phyloP scores from a whole-genome alignment of 495 filamentous ascomycete species.

The Aspergillus campestris region DNA sequence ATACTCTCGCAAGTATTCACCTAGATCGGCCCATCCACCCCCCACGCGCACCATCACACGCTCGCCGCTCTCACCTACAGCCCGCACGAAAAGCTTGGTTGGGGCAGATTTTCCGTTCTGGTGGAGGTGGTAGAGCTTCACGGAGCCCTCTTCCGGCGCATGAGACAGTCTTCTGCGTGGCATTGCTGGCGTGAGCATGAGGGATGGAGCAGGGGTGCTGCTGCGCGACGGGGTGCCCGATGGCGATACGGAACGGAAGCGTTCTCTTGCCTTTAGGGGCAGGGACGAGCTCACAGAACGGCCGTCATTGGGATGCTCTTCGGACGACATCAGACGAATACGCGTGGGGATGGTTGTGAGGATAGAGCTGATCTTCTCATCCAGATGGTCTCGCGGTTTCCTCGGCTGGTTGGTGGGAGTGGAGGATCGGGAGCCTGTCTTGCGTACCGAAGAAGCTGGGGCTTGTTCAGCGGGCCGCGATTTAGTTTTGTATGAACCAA shows the following conservation, averaged over 20 bases:
- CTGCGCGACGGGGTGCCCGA: slow-evolving; percentile 26
- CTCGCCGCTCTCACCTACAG: slow-evolving; percentile 83
- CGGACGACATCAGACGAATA: slow-evolving; percentile 59
- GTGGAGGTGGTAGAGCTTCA: slow-evolving; percentile 90
- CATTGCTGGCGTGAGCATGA: slow-evolving; percentile 58
- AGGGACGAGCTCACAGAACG: slow-evolving; percentile 30
- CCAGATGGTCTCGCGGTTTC: slow-evolving; percentile 58
- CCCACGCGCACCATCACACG: slow-evolving; percentile 96
- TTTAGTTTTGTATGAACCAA: slow-evolving; percentile 22
- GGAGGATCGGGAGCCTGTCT: slow-evolving; percentile 23
- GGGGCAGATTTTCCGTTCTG: slow-evolving; percentile 72
- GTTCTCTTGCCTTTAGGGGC: slow-evolving; percentile 24
- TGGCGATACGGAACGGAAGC: slow-evolving; percentile 31
- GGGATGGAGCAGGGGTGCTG: slow-evolving; percentile 54
- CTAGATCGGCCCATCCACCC: slow-evolving; percentile 92
- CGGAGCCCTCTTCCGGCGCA: slow-evolving; percentile 47
- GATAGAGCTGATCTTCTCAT: slow-evolving; percentile 78
- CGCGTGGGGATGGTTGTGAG: slow-evolving; percentile 70
- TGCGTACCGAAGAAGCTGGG: slow-evolving; percentile 1
- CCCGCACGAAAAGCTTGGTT: slow-evolving; percentile 86
- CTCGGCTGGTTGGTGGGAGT: slow-evolving; percentile 23
- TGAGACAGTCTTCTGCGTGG: slow-evolving; percentile 28
- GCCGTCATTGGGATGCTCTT: slow-evolving; percentile 26
- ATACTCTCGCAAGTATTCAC: slow-evolving; percentile 90
- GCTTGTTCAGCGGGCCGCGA: not conserved